A percentile compares a stretch with the other conserved stretches of the same genome.
phyloP scores from a whole-genome alignment of 257 asterid species.

The Buddleja alternifolia region DNA sequence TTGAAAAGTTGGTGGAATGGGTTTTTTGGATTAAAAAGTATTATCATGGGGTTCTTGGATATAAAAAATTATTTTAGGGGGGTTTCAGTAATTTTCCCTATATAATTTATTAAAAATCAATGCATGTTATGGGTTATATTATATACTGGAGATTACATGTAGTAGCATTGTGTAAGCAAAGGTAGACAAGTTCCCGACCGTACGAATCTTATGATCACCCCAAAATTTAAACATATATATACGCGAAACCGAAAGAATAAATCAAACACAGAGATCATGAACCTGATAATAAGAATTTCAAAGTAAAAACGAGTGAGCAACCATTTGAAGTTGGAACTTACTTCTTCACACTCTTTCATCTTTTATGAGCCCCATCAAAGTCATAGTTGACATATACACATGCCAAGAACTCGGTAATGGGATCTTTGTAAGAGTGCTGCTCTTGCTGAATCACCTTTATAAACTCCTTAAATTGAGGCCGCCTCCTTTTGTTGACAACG shows the following conservation, averaged over 20 bases:
- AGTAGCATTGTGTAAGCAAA: too few relatives aligned
- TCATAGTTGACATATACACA: slow-evolving; percentile 89
- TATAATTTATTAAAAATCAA: too few relatives aligned
- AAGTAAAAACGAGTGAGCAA: not conserved
- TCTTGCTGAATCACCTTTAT: slow-evolving; percentile 95
- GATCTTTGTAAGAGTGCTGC: slow-evolving; percentile 81
- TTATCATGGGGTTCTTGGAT: too few relatives aligned
- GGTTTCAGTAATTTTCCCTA: too few relatives aligned
- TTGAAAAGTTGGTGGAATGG: too few relatives aligned
- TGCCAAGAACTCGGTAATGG: slow-evolving; percentile 89
- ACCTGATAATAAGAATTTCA: not conserved
- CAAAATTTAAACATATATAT: not conserved
- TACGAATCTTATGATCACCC: not conserved
- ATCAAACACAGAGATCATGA: not conserved
- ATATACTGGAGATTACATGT: too few relatives aligned
- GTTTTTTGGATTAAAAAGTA: too few relatives aligned
- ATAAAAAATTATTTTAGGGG: too few relatives aligned
- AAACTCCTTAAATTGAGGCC: slow-evolving; percentile 96
- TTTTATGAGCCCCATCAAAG: slow-evolving; percentile 94
- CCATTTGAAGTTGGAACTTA: slow-evolving; percentile 38
- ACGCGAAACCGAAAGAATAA: not conserved
- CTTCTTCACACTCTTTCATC: slow-evolving; percentile 99
- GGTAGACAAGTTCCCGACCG: too few relatives aligned
- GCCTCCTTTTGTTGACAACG: slow-evolving; percentile 93
- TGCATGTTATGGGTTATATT: too few relatives aligned